phyloP scores from a whole-genome alignment of 495 filamentous ascomycete species.

The Bacidia gigantensis region DNA sequence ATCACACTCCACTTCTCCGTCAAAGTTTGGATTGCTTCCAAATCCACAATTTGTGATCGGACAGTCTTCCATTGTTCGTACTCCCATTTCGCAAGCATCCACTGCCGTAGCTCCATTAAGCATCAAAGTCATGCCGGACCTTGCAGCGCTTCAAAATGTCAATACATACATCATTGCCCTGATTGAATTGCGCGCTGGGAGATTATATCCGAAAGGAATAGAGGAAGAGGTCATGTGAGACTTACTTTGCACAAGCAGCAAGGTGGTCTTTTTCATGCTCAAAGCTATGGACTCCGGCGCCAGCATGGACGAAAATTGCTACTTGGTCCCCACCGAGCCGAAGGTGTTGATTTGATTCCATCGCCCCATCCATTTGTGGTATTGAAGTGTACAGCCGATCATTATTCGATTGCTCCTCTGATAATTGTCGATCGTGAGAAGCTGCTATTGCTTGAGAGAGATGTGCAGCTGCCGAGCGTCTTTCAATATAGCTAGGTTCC shows the following conservation, averaged over 20 bases:
- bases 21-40: conserved; percentile 84
- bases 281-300: conserved; percentile 82
- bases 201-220: not conserved
- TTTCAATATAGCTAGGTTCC: too few relatives aligned
- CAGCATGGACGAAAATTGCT: conserved; percentile 91
- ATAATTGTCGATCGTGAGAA: not conserved
- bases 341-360: conserved; percentile 11
- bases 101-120: conserved; percentile 63
- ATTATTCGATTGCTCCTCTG: not conserved
- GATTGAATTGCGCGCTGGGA: not conserved
- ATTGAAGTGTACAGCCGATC: too few relatives aligned
- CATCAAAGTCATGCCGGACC: conserved; percentile 64
- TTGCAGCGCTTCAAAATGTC: conserved; percentile 52
- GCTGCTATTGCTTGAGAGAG: not conserved
- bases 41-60: conserved; percentile 95
- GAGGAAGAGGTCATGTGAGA: too few relatives aligned
- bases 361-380: conserved; percentile 11
- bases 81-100: conserved; percentile 85
- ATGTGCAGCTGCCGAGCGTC: not conserved
- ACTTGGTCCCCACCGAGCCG: conserved; percentile 32
- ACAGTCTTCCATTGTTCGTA: conserved; percentile 74
- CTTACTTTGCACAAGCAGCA: conserved; percentile 75
- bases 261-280: conserved; percentile 76
- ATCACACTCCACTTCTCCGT: conserved; percentile 87
- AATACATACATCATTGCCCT: not conserved